phyloP scores from a whole-genome alignment of 345 rosid species.

The Eucalyptus coolabah region DNA sequence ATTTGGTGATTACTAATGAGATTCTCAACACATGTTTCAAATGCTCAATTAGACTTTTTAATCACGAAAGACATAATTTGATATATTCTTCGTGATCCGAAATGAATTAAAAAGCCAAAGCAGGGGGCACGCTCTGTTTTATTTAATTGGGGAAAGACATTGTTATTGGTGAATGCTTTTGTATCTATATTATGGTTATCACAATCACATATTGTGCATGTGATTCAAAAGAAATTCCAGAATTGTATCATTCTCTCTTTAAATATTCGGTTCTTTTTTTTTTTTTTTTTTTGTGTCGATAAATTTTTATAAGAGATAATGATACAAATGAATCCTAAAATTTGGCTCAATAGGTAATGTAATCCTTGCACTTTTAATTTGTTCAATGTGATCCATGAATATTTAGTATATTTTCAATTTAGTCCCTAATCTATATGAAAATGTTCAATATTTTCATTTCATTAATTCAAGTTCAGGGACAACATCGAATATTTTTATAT shows the following conservation, averaged over 20 bases:
- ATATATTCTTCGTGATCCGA: background rate
- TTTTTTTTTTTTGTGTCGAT: too few relatives aligned
- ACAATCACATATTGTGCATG: too few relatives aligned
- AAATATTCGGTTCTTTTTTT: background rate
- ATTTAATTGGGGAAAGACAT: background rate
- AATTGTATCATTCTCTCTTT: background rate
- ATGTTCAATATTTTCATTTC: too few relatives aligned
- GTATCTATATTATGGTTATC: background rate
- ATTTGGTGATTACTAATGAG: background rate
- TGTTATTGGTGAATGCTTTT: background rate
- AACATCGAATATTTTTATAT: too few relatives aligned
- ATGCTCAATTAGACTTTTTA: background rate
- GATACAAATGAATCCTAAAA: rapidly evolving
- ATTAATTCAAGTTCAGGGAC: rapidly evolving
- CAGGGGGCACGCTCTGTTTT: background rate
- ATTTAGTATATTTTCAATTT: too few relatives aligned
- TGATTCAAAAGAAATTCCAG: background rate
- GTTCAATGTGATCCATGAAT: too few relatives aligned
- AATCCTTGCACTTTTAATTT: too few relatives aligned
- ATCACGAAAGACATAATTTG: background rate
- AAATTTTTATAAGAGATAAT: too few relatives aligned
- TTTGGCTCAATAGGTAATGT: too few relatives aligned
- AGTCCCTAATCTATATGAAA: too few relatives aligned
- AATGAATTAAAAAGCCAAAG: background rate
- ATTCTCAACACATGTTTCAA: background rate